These are phyloP conservation scores for Amanita polypyramis DNA, from an alignment of 768 basidiomycete genomes.

Conservation along the genomic window DNA sequence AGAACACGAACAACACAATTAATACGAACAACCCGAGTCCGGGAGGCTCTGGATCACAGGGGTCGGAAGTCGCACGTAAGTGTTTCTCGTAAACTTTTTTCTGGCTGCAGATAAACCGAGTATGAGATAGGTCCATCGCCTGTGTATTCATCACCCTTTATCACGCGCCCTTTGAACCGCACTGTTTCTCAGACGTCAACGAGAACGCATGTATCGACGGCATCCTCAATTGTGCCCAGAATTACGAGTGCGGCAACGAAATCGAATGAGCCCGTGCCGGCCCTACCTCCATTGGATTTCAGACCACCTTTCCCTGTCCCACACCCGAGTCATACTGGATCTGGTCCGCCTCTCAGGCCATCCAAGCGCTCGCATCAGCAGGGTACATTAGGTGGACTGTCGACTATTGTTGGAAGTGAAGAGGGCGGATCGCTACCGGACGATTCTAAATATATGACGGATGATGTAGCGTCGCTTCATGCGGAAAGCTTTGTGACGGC, in stretches of 20 bases:
- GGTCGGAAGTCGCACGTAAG: conserved; percentile 37
- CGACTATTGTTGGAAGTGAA: conserved; percentile 29
- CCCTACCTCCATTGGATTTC: conserved; percentile 33
- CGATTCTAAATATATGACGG: conserved; percentile 22
- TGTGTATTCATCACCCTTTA: conserved; percentile 38
- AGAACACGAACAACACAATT: conserved; percentile 10
- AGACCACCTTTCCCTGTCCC: conserved; percentile 41
- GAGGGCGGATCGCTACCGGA: conserved; percentile 16
- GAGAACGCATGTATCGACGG: conserved; percentile 39
- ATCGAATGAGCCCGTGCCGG: conserved; percentile 1
- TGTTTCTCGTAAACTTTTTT: conserved; percentile 10
- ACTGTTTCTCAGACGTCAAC: conserved; percentile 57
- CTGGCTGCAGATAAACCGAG: neutral
- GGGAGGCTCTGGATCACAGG: conserved; percentile 26
- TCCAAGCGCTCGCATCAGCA: conserved; percentile 8
- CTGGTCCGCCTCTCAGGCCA: conserved; percentile 19
- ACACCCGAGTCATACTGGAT: conserved; percentile 20
- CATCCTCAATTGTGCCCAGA: conserved; percentile 18
- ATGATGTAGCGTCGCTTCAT: conserved; percentile 36
- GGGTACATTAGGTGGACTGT: conserved; percentile 20
- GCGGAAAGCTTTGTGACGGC: conserved; percentile 53
- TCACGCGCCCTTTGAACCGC: conserved; percentile 55
- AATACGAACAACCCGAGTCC: conserved; percentile 18
- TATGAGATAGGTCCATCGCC: conserved; percentile 34
- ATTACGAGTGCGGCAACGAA: conserved; percentile 4